Conservation (phyloP, 495 filamentous ascomycete genomes). For the Amphirosellinia nigrospora region DNA sequence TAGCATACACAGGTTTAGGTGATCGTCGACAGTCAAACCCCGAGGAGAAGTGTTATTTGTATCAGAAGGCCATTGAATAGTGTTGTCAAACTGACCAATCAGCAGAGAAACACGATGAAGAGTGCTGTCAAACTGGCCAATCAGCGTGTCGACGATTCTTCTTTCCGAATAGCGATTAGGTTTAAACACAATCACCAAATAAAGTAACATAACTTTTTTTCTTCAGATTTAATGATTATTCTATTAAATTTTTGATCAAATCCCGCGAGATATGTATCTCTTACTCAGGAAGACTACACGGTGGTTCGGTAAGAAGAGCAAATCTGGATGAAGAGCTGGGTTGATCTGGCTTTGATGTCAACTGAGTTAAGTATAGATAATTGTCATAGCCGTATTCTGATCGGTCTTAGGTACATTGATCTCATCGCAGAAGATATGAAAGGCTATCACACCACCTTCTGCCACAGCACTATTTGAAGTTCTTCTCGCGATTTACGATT, state of each 20-base stretch:
- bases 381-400: too few relatives aligned
- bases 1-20: neutral
- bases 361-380: too few relatives aligned
- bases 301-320: neutral
- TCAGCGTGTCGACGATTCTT: neutral
- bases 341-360: neutral
- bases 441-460: neutral
- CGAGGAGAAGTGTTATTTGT: constrained; percentile 7
- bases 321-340: neutral
- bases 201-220: neutral
- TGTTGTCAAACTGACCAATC: neutral
- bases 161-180: too few relatives aligned
- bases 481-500: neutral
- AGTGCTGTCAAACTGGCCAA: neutral
- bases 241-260: neutral
- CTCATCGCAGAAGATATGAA: neutral
- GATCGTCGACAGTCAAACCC: neutral
- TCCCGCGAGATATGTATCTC: neutral
- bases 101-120: too few relatives aligned
- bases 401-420: neutral
- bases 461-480: neutral
- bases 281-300: neutral
- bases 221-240: neutral
- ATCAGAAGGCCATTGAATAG: neutral
- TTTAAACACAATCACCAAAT: too few relatives aligned